phyloP scores from a whole-genome alignment of 371 early-diverging fungal genomes.

The Actinomucor elegans region DNA sequence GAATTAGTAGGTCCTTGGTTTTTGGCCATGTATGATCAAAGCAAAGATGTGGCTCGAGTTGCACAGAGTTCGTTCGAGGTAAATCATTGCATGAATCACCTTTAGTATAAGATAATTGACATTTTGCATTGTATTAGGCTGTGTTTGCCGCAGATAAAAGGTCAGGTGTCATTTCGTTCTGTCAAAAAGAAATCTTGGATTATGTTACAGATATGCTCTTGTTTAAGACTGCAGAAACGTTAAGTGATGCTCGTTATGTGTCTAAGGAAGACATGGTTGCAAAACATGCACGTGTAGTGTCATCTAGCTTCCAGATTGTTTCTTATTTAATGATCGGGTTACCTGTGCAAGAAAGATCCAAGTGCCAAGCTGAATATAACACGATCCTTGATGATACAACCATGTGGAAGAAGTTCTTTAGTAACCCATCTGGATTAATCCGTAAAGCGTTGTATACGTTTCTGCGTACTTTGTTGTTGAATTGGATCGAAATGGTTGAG shows the following conservation, averaged over 20 bases:
- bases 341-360: constrained; percentile 35
- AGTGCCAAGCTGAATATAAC: constrained; percentile 42
- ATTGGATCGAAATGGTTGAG: constrained; percentile 45
- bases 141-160: constrained; percentile 60
- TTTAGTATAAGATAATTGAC: too few relatives aligned
- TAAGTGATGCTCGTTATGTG: constrained; percentile 68
- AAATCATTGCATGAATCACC: too few relatives aligned
- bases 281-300: constrained; percentile 60
- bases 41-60: constrained; percentile 54
- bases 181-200: constrained; percentile 60
- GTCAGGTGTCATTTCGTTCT: constrained; percentile 55
- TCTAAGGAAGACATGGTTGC: constrained; percentile 64
- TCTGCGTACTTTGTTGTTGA: constrained; percentile 32
- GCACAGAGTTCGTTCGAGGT: constrained; percentile 60
- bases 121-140: constrained; percentile 28
- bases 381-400: constrained; percentile 47
- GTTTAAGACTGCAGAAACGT: constrained; percentile 60
- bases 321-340: constrained; percentile 52
- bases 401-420: constrained; percentile 48
- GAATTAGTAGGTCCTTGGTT: constrained; percentile 65
- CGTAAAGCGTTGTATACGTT: constrained; percentile 56
- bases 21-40: constrained; percentile 60
- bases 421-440: constrained; percentile 43
- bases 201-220: constrained; percentile 55
- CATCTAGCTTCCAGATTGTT: constrained; percentile 51